Percentiles rank a stretch among this genome's conserved stretches.
Conservation (phyloP, 1,284 basidiomycete species). For the Ceraceosorus guamensis region DNA sequence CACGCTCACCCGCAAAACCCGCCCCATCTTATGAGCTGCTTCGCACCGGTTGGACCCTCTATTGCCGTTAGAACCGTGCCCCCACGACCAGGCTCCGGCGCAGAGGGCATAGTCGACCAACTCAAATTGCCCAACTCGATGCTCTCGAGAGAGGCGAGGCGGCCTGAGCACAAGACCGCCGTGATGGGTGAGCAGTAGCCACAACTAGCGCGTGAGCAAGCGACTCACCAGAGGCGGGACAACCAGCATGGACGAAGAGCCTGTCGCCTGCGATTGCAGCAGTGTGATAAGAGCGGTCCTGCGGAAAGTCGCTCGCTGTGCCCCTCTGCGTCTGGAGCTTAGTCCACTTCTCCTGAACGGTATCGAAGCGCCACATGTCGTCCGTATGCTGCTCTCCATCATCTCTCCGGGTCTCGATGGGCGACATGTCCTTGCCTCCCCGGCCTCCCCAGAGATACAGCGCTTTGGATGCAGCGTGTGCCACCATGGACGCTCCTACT, state of each 20-base stretch:
- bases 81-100: conserved; percentile 50
- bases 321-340: conserved; percentile 18
- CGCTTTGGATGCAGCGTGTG: conserved; percentile 13
- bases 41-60: conserved; percentile 3
- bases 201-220: background rate
- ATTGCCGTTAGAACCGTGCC: conserved; percentile 44
- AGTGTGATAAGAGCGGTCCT: conserved; percentile 46
- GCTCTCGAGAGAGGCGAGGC: conserved; percentile 3
- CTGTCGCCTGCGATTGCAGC: conserved; percentile 34
- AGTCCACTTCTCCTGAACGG: conserved; percentile 30
- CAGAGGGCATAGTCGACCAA: conserved; percentile 50
- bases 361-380: conserved; percentile 22
- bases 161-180: background rate
- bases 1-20: conserved; percentile 42
- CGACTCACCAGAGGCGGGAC: conserved; percentile 35
- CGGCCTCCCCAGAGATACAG: conserved; percentile 54
- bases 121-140: conserved; percentile 40
- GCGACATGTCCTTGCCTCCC: conserved; percentile 51
- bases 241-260: conserved; percentile 53
- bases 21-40: conserved; percentile 20
- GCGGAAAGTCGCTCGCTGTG: conserved; percentile 27
- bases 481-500: conserved; percentile 49
- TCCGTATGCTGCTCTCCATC: conserved; percentile 2
- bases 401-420: conserved; percentile 26
- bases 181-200: background rate